These are phyloP conservation scores for Talaromyces sp. DNA, from an alignment of 2,329 filamentous ascomycete species.

Conservation along the genomic window DNA sequence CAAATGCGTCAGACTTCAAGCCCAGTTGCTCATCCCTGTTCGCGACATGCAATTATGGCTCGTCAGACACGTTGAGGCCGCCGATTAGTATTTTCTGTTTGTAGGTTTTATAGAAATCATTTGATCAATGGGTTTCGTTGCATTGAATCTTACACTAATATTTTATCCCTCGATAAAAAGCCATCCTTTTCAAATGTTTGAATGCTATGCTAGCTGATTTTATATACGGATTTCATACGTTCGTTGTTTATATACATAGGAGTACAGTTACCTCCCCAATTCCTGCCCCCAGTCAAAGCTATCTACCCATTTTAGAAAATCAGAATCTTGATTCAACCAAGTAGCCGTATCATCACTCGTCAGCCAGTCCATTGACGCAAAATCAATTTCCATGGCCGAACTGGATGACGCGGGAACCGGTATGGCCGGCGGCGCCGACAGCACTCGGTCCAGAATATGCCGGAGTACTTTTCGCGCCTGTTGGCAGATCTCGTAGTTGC, in stretches of 20 bases:
- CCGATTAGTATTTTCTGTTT: too few relatives aligned
- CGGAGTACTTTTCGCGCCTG: constrained; percentile 17
- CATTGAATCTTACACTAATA: too few relatives aligned
- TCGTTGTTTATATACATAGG: background rate
- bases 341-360: constrained; percentile 2
- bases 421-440: constrained; percentile 5
- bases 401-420: background rate
- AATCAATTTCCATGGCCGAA: background rate
- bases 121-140: too few relatives aligned
- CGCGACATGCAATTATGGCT: too few relatives aligned
- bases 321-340: constrained; percentile 9
- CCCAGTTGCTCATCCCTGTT: too few relatives aligned
- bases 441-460: constrained; percentile 16
- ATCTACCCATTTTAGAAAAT: constrained; percentile 9
- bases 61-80: too few relatives aligned
- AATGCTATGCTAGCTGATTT: too few relatives aligned
- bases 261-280: background rate
- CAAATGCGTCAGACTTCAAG: too few relatives aligned
- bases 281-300: constrained; percentile 10
- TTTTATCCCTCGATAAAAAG: too few relatives aligned
- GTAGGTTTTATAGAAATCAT: too few relatives aligned
- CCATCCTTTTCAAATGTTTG: too few relatives aligned
- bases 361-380: constrained; percentile 8
- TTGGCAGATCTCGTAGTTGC: constrained; percentile 20
- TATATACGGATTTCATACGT: too few relatives aligned